These are phyloP conservation scores for Heterobasidion irregulare DNA, from an alignment of 1,284 basidiomycete species.

Conservation along the genomic window DNA sequence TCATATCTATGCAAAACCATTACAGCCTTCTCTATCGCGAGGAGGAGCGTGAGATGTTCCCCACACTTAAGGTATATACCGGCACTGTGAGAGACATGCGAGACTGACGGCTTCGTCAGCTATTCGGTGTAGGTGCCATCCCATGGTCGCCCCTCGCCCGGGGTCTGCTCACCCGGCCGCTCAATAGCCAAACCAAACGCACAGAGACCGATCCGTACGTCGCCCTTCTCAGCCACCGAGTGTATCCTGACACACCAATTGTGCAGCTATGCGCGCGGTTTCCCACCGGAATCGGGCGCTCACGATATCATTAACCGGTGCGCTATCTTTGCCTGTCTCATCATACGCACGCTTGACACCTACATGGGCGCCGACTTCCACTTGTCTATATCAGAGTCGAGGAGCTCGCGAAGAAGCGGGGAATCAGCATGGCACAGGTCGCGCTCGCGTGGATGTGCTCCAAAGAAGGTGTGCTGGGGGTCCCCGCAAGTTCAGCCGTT, in stretches of 20 bases:
- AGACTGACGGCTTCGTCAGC: neutral
- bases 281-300: neutral
- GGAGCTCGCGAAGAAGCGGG: slow-evolving; percentile 1
- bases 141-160: slow-evolving; percentile 7
- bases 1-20: slow-evolving; percentile 10
- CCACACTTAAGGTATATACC: slow-evolving; percentile 3
- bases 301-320: slow-evolving; percentile 3
- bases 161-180: slow-evolving; percentile 2
- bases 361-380: neutral
- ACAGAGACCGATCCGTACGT: neutral
- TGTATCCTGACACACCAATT: neutral
- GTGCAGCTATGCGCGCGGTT: neutral
- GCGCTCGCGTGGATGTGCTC: slow-evolving; percentile 2
- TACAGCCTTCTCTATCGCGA: slow-evolving; percentile 8
- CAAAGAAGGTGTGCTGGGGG: neutral
- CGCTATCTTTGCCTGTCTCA: neutral
- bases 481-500: neutral
- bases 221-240: neutral
- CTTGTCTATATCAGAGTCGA: neutral
- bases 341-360: neutral
- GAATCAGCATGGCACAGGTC: slow-evolving; percentile 3
- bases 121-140: slow-evolving; percentile 3
- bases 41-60: slow-evolving; percentile 10
- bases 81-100: neutral
- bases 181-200: neutral